phyloP scores from a whole-genome alignment of 768 basidiomycete species.

The Boletus rex-veris region DNA sequence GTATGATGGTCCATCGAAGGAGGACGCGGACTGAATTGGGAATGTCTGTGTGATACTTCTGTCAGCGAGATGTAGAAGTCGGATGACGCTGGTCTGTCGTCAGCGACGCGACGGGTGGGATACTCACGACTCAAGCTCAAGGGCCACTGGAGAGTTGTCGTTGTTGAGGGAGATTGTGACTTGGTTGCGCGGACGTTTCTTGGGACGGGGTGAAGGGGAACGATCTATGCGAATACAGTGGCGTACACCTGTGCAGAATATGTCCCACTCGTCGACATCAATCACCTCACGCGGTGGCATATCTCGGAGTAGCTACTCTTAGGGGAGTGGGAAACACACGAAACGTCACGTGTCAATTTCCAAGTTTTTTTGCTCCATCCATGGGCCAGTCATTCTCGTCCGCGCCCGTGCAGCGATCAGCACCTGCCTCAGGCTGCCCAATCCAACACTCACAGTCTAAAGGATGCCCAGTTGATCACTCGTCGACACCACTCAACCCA shows the following conservation, averaged over 20 bases:
- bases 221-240: constrained; percentile 17
- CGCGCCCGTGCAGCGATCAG: not conserved
- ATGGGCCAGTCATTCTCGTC: constrained; percentile 21
- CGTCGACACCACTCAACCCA: constrained; percentile 49
- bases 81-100: too few species aligned
- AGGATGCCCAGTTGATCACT: constrained; percentile 64
- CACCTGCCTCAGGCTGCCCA: constrained; percentile 35
- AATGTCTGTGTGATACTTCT: not conserved
- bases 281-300: constrained; percentile 18
- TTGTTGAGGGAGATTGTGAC: constrained; percentile 13
- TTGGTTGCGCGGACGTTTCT: constrained; percentile 9
- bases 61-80: not conserved
- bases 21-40: not conserved
- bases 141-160: constrained; percentile 1
- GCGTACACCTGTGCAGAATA: constrained; percentile 18
- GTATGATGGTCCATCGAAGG: constrained; percentile 7
- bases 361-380: not conserved
- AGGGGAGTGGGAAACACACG: constrained; percentile 1
- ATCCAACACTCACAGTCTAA: constrained; percentile 35
- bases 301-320: not conserved
- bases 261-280: constrained; percentile 26
- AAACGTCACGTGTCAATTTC: constrained; percentile 10
- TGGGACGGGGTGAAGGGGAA: constrained; percentile 5
- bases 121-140: constrained; percentile 3
- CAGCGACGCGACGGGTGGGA: not conserved